Base-by-base conservation (phyloP, 2,329 filamentous ascomycete species). In the Pseudogymnoascus sp. region DNA sequence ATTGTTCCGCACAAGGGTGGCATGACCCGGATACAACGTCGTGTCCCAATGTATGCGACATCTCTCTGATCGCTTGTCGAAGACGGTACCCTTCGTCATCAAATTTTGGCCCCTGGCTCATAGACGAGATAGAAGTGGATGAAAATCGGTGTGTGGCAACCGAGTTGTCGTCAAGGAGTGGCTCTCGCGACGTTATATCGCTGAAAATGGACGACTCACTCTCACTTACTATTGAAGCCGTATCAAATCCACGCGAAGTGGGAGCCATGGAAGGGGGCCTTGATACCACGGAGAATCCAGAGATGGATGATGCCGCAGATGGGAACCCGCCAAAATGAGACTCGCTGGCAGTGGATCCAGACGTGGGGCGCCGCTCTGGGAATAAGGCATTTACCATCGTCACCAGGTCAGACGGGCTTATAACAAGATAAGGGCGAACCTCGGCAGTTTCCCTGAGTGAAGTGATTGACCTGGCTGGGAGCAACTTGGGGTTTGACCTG, bases 341-440 rank as follows among this genome's bases (percentile, higher is more conserved):
- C 64, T 80, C 70, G 70, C 74, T 68, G 66, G 75, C 68, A 67
- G 77, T 70, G 66, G 78, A 65, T 35, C 74, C 78, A 1, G 87
- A 90, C 35, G 79, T 78, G 1, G 88, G 85, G 39, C 87, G 79
- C 60, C 81, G 80, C 68, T 90, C 87, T 0, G 92, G 92, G 69
- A 92, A 96, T 12, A 97, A 81, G 9, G 88, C 87, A 72, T 94
- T 90, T 64, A 95, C 83, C 67, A 96, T 76, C 2, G 90, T 92
- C 35, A 88, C 78, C 65, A 96, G 77, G 71, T 97, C 92, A 39
- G 88, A 82, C 35, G 90, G 85, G 69, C 88, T 90, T 65, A 96
- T 75, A 34, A 93, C 88, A 68, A 95, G 77, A 70, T 91, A 94
- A 32, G 87, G 88, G 69, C 89, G 88, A 8, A 91, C 87, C 72